Base-by-base conservation (phyloP, 495 filamentous ascomycete genomes). In the Cenococcum geophilum region DNA sequence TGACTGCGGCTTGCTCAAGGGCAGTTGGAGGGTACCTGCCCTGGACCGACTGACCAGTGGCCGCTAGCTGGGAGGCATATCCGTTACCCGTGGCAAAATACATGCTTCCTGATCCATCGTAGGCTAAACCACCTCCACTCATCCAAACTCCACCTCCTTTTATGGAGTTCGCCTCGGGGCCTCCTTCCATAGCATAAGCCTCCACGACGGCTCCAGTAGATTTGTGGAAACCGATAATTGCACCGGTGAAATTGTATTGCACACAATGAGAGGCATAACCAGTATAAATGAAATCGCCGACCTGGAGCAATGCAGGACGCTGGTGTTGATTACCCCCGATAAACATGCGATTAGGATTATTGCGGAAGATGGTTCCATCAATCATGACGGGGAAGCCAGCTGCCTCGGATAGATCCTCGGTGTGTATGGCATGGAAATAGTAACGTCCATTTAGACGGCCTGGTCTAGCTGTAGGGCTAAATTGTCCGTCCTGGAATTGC, bases 201-300 rank as follows among this genome's bases (percentile, higher is more conserved):
- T 75, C 73, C 8, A 80, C 67, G 25, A 71, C 59, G 12, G 66
- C 66, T 10, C 76, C 78, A 40, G 70, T 73, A 0, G 68, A 75
- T 49, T 76, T 77, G 60, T 78, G 66, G 70, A 74, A 79, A 12
- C 78, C 76, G 18, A 78, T 73, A 22, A 79, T 64, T 66, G 73
- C 77, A 25, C 77, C 77, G 2, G 77, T 79, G 47, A 76, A 78
- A 57, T 79, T 78, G 65, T 70, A 79, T 53, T 77, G 72, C 42
- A 77, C 75, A 40, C 77, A 79, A 61, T 79, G 77, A 25, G 72
- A 75, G 4, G 73, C 77, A 55, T 78, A 79, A 4, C 75, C 77
- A 10, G 74, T 75, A 54, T 76, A 76, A 8, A 79, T 65, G 45
- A 59, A 73, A 51, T 78, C 64, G 11, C 74, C 74, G 1, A 76